Conservation (phyloP, 805 yeast genomes). For the Sugiyamaella mastotermitis region DNA sequence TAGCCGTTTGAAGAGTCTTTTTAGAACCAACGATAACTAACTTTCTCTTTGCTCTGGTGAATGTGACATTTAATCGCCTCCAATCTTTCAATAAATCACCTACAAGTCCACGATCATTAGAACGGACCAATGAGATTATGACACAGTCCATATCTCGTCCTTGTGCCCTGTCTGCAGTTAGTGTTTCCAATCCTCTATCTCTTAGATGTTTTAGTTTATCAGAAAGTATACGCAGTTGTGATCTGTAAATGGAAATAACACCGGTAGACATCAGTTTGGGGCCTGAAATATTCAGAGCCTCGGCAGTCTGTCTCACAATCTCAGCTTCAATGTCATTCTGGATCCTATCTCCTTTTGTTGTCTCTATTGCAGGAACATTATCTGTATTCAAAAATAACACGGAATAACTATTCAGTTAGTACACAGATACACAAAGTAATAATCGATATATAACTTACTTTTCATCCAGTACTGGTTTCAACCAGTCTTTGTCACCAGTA, state of each 20-base stretch:
- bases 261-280: constrained; percentile 61
- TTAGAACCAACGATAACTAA: constrained; percentile 78
- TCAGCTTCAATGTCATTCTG: constrained; percentile 71
- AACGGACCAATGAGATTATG: constrained; percentile 81
- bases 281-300: constrained; percentile 53
- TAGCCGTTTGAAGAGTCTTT: constrained; percentile 48
- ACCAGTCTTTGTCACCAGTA: constrained; percentile 40
- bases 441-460: constrained; percentile 25
- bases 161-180: constrained; percentile 94
- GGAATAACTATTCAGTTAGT: constrained; percentile 23
- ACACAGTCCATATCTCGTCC: constrained; percentile 94
- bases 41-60: constrained; percentile 84
- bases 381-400: constrained; percentile 85
- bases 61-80: constrained; percentile 90
- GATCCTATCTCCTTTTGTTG: constrained; percentile 54
- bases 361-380: constrained; percentile 50
- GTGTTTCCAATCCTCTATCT: constrained; percentile 43
- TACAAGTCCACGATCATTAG: constrained; percentile 56
- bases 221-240: constrained; percentile 56
- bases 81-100: constrained; percentile 83
- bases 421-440: neutral
- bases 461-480: constrained; percentile 48
- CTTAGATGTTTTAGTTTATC: constrained; percentile 20
- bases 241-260: constrained; percentile 81
- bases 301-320: constrained; percentile 56